Base-by-base conservation (phyloP, 305 asterid genomes). In the Solanum hybrid region DNA sequence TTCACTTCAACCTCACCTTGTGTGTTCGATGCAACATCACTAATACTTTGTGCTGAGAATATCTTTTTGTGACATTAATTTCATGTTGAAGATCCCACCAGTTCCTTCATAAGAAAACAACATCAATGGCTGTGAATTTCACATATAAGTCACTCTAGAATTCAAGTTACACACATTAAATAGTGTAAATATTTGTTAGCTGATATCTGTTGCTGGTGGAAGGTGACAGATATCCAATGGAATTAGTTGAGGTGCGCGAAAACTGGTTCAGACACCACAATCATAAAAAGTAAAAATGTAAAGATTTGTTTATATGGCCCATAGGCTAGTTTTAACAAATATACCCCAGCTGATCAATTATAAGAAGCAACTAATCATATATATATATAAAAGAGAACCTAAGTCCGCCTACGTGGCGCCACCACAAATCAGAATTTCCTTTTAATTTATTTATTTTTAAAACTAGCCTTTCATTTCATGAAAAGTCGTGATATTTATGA, bases 61-160 rank as follows among this genome's bases (percentile, higher is more conserved):
- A 51, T 84, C 60, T 19, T 51, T 19, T 31, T 42, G 87, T 84
- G 73, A 29, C 87, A 45, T 78, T 78, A 19, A 35, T 78, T 78
- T 27, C 85, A 78, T 78, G 85, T 78, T 78, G 86, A 81, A 81
- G 71, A 81, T 81, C 73, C 87, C 73, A 45, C 73, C 26, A 10
- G 5, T 6, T 84, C 75, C 75, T 84, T 31, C 6, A 45, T 31
- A 29, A 82, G 17, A 29, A 84, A 19, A 51, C 42, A 51, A 84
- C 4, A 17, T 31, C 7, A 19, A 10, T 2, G 42, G 22, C 31
- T 84, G 6, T 45, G 2, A 31, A 84, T 24, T 31, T 51, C 42
- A 84, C 42, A 31, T 40, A 36, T 17, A 32, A 17, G 12, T 8
- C 71, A 31, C 29, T n/a, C 10, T 26, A 81, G 86, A 45, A 8